Evolutionary conservation across 805 yeast species (phyloP), one percentile per base, ranked within the genome.

Genomic region (Barnettozyma populi): DNA sequence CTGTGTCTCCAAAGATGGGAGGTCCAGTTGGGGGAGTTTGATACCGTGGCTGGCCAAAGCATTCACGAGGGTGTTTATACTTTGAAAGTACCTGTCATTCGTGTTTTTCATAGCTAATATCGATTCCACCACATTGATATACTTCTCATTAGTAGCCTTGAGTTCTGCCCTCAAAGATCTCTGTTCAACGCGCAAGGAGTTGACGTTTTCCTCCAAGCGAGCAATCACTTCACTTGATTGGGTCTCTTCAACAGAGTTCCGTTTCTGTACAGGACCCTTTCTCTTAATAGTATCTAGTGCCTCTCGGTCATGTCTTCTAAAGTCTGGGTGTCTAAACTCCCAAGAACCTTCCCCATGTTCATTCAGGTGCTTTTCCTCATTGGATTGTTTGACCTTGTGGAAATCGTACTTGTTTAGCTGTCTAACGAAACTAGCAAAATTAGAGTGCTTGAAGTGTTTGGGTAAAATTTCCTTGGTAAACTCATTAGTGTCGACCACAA

Each of bases 361-460:
- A 25, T 68, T 66, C 43, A 62, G 62, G 44, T 70, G 75, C 57
- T 75, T 76, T 51, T 79, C 86, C 55, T 82, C 90, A 49, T 73
- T 78, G 36, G 86, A 71, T 41, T 80, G 73, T 62, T 92, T 87
- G 40, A 94, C 95, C 69, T 94, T 94, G 72, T 94, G 99, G 72
- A 94, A 94, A 67, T 92, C 99, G 63, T 94, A 94, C 67, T 94
- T 94, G 74, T 94, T 94, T 59, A 94, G 73, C 64, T 94, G 99
- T 41, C 99, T 78, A 19, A 92, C 98, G 70, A 92, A 92, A 57
- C 90, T 80, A 34, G 98, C 92, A 69, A 92, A 94, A 69, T 94
- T 94, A 49, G 89, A 80, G 67, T 94, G 99, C 60, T 90, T 92
- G 72, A 94, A 94, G 67, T 92, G 96, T 44, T 82, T 79, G 14